Conservation (phyloP, 768 basidiomycete species). For the Suillus plorans region DNA sequence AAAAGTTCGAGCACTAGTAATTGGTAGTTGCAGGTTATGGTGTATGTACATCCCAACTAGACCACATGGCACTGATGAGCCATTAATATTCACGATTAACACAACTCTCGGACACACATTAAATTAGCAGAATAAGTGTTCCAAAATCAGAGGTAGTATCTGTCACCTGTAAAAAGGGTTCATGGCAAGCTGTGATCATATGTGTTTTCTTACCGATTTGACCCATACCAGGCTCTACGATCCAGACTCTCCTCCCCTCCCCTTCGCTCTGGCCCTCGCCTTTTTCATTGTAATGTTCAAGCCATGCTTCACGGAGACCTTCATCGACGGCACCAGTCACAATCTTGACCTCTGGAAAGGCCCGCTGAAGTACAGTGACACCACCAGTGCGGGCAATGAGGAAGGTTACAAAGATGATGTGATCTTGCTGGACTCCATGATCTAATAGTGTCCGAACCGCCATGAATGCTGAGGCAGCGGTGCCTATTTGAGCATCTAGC, state of each 20-base stretch:
- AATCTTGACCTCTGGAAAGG: constrained; percentile 84
- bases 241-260: constrained; percentile 69
- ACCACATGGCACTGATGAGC: not conserved
- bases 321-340: constrained; percentile 85
- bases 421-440: constrained; percentile 82
- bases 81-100: not conserved
- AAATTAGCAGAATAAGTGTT: not conserved
- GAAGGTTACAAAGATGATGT: constrained; percentile 89
- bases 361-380: constrained; percentile 69
- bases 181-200: not conserved
- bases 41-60: not conserved
- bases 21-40: not conserved
- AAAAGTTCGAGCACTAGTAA: no score
- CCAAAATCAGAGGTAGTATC: constrained; percentile 7
- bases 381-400: constrained; percentile 84
- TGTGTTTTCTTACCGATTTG: constrained; percentile 62
- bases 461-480: constrained; percentile 93
- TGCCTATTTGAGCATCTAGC: constrained; percentile 94
- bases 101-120: not conserved
- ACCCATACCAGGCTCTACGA: constrained; percentile 86
- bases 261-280: constrained; percentile 40
- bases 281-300: constrained; percentile 54
- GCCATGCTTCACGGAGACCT: constrained; percentile 71
- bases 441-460: constrained; percentile 91
- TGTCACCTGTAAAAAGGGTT: constrained; percentile 1